Base-by-base conservation (phyloP, 169 alveolate genomes). In the Theileria equi region DNA sequence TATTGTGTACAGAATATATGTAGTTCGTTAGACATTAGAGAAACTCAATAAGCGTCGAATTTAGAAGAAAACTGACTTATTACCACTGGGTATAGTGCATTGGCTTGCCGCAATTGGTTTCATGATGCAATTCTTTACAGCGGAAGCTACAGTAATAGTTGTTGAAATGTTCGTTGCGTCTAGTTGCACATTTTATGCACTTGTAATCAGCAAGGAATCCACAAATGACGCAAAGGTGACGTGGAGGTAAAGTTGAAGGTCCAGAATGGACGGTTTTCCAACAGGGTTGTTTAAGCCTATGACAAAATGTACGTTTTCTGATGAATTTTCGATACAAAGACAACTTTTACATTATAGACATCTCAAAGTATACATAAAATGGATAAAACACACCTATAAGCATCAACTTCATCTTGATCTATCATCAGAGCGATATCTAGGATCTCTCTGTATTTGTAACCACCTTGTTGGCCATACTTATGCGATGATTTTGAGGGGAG, bases 381-480 rank as follows among this genome's bases (percentile, higher is more conserved):
- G 21, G 21, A 4, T 26, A 25, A 26, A 50, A 28, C 81, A 55
- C 72, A 86, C 92, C 73, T 82, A 16, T 70, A 83, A 17, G 86
- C 80, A 38, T 87, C 92, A 36, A 58, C 89, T 17, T 76, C 87
- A 62, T 87, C 92, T 49, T 82, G 90, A 38, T 83, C 90, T 21
- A 87, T 50, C n/a, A 77, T 80, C 40, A 80, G 53, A 23, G 78
- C 70, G 25, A 87, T 45, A 59, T 87, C 92, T 35, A 82, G 61
- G 54, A 82, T 69, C 38, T 81, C 90, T 26, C 90, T 76, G 53
- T 61, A 80, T 36, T 82, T 87, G 48, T 55, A 70, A 43, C 74
- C 65, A 36, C 48, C 47, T 41, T 45, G 45, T n/a, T n/a, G n/a
- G n/a, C n/a, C n/a, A n/a, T n/a, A n/a, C n/a, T n/a, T n/a, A 7